A percentile compares a stretch with the other conserved stretches of the same genome.
phyloP scores from a whole-genome alignment of 148 eudicot species.

The Rhododendron kiyosumense region DNA sequence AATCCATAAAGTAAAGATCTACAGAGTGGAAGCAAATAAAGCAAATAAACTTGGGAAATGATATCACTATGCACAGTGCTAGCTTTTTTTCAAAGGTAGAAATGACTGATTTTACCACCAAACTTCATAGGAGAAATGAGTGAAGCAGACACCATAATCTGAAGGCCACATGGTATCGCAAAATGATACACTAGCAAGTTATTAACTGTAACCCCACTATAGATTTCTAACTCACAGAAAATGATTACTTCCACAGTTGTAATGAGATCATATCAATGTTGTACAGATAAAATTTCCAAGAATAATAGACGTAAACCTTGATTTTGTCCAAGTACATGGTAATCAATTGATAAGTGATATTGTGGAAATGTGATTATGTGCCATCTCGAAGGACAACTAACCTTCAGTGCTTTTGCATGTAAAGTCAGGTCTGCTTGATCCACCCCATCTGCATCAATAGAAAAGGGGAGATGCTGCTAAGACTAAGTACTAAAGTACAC shows the following conservation, averaged over 20 bases:
- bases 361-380: not conserved
- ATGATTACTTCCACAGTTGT: not conserved
- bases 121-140: not conserved
- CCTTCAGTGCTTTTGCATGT: slow-evolving; percentile 98
- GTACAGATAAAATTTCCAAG: not conserved
- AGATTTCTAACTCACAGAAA: not conserved
- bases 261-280: not conserved
- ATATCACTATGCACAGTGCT: not conserved
- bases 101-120: not conserved
- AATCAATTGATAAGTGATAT: not conserved
- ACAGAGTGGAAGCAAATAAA: not conserved
- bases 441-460: slow-evolving; percentile 82
- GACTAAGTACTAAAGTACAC: not conserved
- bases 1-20: not conserved
- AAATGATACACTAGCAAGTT: not conserved
- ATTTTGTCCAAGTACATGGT: not conserved
- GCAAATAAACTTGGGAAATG: not conserved
- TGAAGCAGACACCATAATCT: not conserved
- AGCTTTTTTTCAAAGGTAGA: not conserved
- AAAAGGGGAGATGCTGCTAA: not conserved
- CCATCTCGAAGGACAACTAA: slow-evolving; percentile 21
- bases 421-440: slow-evolving; percentile 97
- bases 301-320: not conserved
- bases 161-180: not conserved
- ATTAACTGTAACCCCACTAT: not conserved